Evolutionary conservation across 176 grass and related monocot genomes (phyloP), one percentile per base, ranked within the genome.

Genomic region (Musa schizocarpa): DNA sequence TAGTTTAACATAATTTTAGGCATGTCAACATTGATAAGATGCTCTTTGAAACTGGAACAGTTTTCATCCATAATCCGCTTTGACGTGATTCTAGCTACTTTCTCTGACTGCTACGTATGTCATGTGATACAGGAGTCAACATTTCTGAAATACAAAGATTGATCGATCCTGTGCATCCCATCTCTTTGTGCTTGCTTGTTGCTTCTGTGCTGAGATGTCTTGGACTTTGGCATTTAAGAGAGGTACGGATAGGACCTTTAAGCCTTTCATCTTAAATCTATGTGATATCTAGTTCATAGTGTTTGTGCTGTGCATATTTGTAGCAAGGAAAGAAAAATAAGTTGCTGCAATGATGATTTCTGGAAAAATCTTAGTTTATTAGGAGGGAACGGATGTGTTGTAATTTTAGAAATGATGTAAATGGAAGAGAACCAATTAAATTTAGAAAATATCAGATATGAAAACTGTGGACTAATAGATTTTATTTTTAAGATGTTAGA

Each of bases 161-260:
- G 20, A 84, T 92, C 20, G 64, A 34, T 12, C 78, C 82, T n/a
- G 77, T 85, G 8, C 89, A 92, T 86, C 68, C 84, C 54, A 63
- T 85, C 76, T 52, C 87, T 23, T 80, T 96, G 55, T 96, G 85
- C 73, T 92, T 85, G 73, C 76, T 96, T 73, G 23, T 88, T 68
- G 85, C 89, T 86, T 88, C 85, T 19, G 61, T 96, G 69, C 85
- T 88, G 53, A 81, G 74, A 59, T 80, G 54, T 81, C 81, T 87
- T 86, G 89, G 92, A 52, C 82, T 96, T 80, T 89, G 92, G 92
- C 85, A 83, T 50, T 78, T 96, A 78, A 82, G 87, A 86, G 92
- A 96, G 92, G 92, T 92, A 73, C 11, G 34, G 12, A 51, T 53
- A 52, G 22, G 2, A 29, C 1, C 69, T 69, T 81, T 58, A 22